These are phyloP conservation scores for Colletotrichum euphorbiae DNA, from an alignment of 2,329 filamentous ascomycete species.

Conservation along the genomic window DNA sequence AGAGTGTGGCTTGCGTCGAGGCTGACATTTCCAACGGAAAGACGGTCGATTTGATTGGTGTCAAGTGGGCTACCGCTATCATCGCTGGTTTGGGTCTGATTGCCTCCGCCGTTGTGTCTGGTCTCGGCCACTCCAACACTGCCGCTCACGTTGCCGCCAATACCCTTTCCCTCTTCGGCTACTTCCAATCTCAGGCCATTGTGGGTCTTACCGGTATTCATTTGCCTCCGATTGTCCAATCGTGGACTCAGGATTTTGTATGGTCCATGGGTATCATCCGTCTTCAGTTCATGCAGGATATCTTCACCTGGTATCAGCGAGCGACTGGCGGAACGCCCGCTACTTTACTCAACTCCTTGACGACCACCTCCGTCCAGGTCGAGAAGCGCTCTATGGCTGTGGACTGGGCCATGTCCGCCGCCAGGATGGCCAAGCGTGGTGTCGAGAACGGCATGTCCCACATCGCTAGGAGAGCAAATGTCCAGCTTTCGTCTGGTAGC, in stretches of 20 bases:
- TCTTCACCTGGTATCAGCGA: constrained; percentile 96
- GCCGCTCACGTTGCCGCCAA: constrained; percentile 95
- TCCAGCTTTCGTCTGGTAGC: constrained; percentile 64
- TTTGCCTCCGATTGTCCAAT: constrained; percentile 86
- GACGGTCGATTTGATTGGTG: constrained; percentile 88
- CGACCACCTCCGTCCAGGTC: constrained; percentile 84
- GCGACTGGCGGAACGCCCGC: constrained; percentile 89
- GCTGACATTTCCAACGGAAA: constrained; percentile 90
- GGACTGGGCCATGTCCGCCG: constrained; percentile 44
- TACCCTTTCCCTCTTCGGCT: constrained; percentile 91
- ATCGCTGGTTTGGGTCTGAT: constrained; percentile 87
- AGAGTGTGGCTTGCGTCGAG: constrained; percentile 86
- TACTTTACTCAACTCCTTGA: constrained; percentile 79
- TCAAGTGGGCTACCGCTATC: constrained; percentile 90
- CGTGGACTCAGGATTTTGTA: constrained; percentile 98
- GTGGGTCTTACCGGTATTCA: constrained; percentile 84
- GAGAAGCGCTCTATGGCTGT: constrained; percentile 69
- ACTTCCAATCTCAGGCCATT: constrained; percentile 95
- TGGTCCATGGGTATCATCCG: constrained; percentile 98
- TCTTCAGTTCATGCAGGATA: constrained; percentile 85
- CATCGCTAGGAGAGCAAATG: constrained; percentile 66
- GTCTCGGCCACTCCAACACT: constrained; percentile 91
- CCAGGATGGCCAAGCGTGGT: constrained; percentile 61
- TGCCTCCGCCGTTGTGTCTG: constrained; percentile 89
- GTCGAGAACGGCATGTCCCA: constrained; percentile 45